A percentile compares a stretch with the other conserved stretches of the same genome.
Evolutionary conservation across 2,329 filamentous ascomycete species (phyloP).

Genomic region (Verruconis gallopava): DNA sequence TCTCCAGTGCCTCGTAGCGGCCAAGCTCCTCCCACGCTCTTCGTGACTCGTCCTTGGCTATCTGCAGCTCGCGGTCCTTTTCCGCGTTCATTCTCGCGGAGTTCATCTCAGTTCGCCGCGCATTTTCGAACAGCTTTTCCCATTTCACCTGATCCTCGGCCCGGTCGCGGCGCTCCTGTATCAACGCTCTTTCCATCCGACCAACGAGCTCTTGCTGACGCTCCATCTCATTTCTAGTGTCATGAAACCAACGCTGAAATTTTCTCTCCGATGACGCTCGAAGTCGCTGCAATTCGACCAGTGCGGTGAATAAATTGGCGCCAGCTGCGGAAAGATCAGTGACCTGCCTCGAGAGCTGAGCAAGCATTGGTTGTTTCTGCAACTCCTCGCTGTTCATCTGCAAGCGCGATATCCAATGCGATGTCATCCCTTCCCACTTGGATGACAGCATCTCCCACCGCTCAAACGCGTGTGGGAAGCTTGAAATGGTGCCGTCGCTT

Average conservation of each 20-base stretch:
- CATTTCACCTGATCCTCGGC: slow-evolving; percentile 25
- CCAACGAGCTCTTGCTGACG: slow-evolving; percentile 69
- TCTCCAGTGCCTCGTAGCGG: slow-evolving; percentile 81
- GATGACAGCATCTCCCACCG: slow-evolving; percentile 94
- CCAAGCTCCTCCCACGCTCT: slow-evolving; percentile 96
- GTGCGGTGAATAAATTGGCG: slow-evolving; percentile 92
- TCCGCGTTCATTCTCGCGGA: slow-evolving; percentile 48
- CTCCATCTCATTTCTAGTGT: slow-evolving; percentile 81
- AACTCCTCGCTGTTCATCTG: slow-evolving; percentile 85
- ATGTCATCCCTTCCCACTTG: slow-evolving; percentile 94
- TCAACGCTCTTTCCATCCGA: slow-evolving; percentile 62
- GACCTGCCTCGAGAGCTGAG: slow-evolving; percentile 85
- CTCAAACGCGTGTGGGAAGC: slow-evolving; percentile 94
- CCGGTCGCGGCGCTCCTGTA: slow-evolving; percentile 58
- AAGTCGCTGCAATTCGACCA: slow-evolving; percentile 87
- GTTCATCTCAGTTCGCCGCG: slow-evolving; percentile 1
- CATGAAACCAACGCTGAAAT: slow-evolving; percentile 98
- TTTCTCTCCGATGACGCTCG: slow-evolving; percentile 93
- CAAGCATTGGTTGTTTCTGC: slow-evolving; percentile 65
- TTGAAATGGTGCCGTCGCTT: slow-evolving; percentile 39
- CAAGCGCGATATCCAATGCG: slow-evolving; percentile 89
- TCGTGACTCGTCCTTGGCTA: slow-evolving; percentile 90
- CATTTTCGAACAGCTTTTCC: slow-evolving; percentile 5
- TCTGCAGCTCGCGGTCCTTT: slow-evolving; percentile 82
- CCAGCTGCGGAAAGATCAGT: slow-evolving; percentile 95